A percentile compares a stretch with the other conserved stretches of the same genome.
phyloP scores from a whole-genome alignment of 1,139 yeast genomes.

The Geotrichum restrictum region DNA sequence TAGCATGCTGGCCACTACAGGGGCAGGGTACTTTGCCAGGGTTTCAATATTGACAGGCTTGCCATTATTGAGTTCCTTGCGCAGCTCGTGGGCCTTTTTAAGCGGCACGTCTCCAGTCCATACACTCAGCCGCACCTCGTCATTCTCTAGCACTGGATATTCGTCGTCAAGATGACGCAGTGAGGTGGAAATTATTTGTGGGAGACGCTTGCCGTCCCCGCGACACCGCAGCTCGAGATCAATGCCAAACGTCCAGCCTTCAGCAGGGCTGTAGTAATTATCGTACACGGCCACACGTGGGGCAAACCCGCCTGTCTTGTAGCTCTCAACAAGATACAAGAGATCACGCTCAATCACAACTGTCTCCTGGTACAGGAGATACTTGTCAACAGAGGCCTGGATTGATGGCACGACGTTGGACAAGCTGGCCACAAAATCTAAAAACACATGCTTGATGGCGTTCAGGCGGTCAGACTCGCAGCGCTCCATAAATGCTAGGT shows the following conservation, averaged over 20 bases:
- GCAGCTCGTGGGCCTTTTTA: slow-evolving; percentile 57
- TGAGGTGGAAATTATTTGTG: slow-evolving; percentile 61
- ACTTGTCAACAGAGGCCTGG: slow-evolving; percentile 58
- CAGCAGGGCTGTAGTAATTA: slow-evolving; percentile 69
- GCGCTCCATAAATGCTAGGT: slow-evolving; percentile 71
- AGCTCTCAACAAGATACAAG: slow-evolving; percentile 61
- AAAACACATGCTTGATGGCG: slow-evolving; percentile 72
- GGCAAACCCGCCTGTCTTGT: slow-evolving; percentile 68
- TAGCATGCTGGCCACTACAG: slow-evolving; percentile 64
- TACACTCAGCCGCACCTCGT: slow-evolving; percentile 60
- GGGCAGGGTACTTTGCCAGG: slow-evolving; percentile 43
- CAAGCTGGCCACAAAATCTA: slow-evolving; percentile 67
- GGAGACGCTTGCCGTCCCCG: slow-evolving; percentile 72
- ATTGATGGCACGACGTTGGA: slow-evolving; percentile 58
- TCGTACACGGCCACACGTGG: slow-evolving; percentile 76
- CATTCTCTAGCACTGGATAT: slow-evolving; percentile 68
- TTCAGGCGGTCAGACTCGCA: slow-evolving; percentile 77
- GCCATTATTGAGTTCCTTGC: slow-evolving; percentile 54
- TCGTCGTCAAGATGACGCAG: slow-evolving; percentile 64
- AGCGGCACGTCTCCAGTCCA: slow-evolving; percentile 73
- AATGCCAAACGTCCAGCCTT: slow-evolving; percentile 74
- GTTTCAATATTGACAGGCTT: slow-evolving; percentile 37
- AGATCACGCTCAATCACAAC: slow-evolving; percentile 70
- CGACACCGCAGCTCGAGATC: slow-evolving; percentile 70
- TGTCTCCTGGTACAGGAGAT: slow-evolving; percentile 62